Evolutionary conservation across 768 basidiomycete genomes (phyloP).

Genomic region (Boletus edulis): DNA sequence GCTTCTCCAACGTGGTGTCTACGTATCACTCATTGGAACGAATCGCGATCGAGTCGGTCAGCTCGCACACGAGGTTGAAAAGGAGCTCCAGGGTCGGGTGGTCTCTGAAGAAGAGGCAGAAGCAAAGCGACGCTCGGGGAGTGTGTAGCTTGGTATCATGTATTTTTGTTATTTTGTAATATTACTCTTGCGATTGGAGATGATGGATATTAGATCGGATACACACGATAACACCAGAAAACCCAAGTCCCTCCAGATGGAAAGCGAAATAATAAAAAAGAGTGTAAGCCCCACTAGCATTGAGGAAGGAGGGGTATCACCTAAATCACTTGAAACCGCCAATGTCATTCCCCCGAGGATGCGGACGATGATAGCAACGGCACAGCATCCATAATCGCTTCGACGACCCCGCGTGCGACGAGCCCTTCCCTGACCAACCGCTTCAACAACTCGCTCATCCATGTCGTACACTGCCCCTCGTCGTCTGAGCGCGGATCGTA

Average conservation of each 20-base stretch:
- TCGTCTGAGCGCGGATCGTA: slow-evolving; percentile 4
- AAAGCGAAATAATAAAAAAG: no score
- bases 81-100: slow-evolving; percentile 53
- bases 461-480: slow-evolving; percentile 8
- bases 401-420: slow-evolving; percentile 9
- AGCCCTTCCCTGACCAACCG: slow-evolving; percentile 12
- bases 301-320: no score
- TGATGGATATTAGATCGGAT: no score
- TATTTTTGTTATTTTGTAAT: not conserved
- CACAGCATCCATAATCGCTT: slow-evolving; percentile 9
- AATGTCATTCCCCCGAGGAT: no score
- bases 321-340: no score
- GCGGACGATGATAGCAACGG: not conserved
- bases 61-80: slow-evolving; percentile 62
- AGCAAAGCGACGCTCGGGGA: slow-evolving; percentile 39
- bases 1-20: slow-evolving; percentile 55
- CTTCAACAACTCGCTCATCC: slow-evolving; percentile 22
- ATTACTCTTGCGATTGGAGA: no score
- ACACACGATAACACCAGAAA: no score
- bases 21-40: slow-evolving; percentile 57
- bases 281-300: no score
- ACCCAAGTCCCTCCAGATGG: not conserved
- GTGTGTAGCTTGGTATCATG: not conserved
- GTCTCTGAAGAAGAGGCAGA: slow-evolving; percentile 66
- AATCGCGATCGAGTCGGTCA: slow-evolving; percentile 46